Evolutionary conservation across 257 asterid species (phyloP), one percentile per base, ranked within the genome.

Genomic region (Solanum infundibuliforme): DNA sequence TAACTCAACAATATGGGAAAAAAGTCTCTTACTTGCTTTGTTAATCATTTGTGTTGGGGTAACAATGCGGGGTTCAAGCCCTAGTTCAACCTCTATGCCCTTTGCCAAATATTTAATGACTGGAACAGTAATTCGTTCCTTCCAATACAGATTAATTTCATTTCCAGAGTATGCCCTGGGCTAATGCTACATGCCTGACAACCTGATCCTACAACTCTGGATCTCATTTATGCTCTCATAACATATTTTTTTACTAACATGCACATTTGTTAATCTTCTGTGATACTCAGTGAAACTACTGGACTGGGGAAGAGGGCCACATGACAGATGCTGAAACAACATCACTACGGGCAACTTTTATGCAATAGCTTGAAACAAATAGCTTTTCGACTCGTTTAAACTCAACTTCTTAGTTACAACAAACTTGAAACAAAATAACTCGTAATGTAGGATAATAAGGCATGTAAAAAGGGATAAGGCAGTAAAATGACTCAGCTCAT

Each of bases 291-390:
- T 95, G 89, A 95, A 95, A 88, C 89, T 95, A 92, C 94, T 95
- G 76, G 98, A 95, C 91, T 95, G 96, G 97, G 21, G 98, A 94
- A 92, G 95, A 94, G 87, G 97, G 98, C 86, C 96, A 94, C 89
- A 87, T 93, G 87, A 94, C 94, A 4, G 94, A 94, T 10, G 93
- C 96, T 18, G 98, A 95, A 90, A 89, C 92, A 87, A 83, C 91
- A 29, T 94, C 96, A 18, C 83, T 95, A 85, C 87, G 96, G 86
- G 94, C 95, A 79, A 93, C 97, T 84, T 95, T 95, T 89, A 92
- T 96, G 32, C 98, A 43, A 43, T 1, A 43, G 1, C 18, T 43
- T 43, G 18, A 43, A 43, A 43, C 6, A 43, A 0, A 43, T 43
- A 43, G 55, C 55, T 43, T 43, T 43, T 43, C 14, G 55, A 43